Base-by-base conservation (phyloP, 495 filamentous ascomycete species). In the Aspergillus funiculosus region DNA sequence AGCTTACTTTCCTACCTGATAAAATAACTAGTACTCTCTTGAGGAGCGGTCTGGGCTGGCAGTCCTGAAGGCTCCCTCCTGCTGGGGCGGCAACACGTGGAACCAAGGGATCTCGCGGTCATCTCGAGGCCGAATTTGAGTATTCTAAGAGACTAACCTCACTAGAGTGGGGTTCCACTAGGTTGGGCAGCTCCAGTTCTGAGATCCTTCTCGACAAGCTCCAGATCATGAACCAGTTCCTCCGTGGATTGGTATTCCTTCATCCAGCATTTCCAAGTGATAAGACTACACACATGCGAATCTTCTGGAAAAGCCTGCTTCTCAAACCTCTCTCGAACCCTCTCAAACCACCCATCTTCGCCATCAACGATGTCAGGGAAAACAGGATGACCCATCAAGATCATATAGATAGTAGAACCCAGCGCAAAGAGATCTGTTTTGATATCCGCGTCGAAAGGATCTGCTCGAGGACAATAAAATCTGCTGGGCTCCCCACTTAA, bases 341-440 rank as follows among this genome's bases (percentile, higher is more conserved):
- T 24, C 20, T 38, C 35, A 38, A 24, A 24, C 19, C 35, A 38
- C 7, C 19, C 35, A 4, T n/a, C 8, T 24, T 38, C 19, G 1
- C 19, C 35, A 24, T 38, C 35, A 4, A 38, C 10, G 25, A 5
- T 38, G 19, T 38, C 35, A 13, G 35, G 35, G 13, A 38, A 38
- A n/a, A 22, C 35, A 11, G 35, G 35, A 13, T 38, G 10, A n/a
- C 35, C 35, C 35, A 38, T 38, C 19, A 24, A n/a, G 9, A 38
- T 24, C 1, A 38, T 5, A 18, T 38, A 38, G 19, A 38, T 38
- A n/a, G 4, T 24, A 38, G 19, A 38, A 8, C 35, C 34, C 35
- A 38, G 35, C 35, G 35, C 35, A 38, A 38, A 38, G 18, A 38
- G 19, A 24, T 24, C 35, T n/a, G 35, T 38, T 21, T 38, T 38